phyloP scores from a whole-genome alignment of 2,329 filamentous ascomycete genomes.

The Colletotrichum tofieldiae region DNA sequence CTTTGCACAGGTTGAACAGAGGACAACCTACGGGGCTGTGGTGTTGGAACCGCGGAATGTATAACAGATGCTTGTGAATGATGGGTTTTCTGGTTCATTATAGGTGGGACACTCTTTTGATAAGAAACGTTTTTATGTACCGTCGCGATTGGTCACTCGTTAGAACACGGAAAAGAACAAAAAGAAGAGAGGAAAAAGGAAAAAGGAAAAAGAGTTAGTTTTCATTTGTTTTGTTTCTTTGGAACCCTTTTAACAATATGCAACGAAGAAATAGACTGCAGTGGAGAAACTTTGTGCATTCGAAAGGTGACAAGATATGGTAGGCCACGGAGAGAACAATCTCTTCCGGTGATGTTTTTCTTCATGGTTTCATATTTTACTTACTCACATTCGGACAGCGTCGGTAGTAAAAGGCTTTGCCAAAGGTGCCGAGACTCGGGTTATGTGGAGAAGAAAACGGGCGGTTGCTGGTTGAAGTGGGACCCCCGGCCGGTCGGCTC shows the following conservation, averaged over 20 bases:
- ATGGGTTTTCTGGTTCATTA: neutral
- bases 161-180: neutral
- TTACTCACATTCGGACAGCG: neutral
- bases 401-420: neutral
- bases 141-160: neutral
- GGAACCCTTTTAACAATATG: neutral
- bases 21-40: neutral
- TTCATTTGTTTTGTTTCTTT: too few species aligned
- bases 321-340: too few species aligned
- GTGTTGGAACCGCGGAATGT: neutral
- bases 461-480: neutral
- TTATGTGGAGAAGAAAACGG: neutral
- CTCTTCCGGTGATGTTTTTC: too few species aligned
- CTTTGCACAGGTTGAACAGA: neutral
- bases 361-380: too few species aligned
- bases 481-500: neutral
- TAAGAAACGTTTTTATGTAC: neutral
- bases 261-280: neutral
- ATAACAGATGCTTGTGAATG: conserved; percentile 9
- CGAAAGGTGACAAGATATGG: neutral
- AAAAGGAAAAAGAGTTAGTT: too few species aligned
- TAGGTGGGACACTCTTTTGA: conserved; percentile 10
- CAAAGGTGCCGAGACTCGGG: neutral
- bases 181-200: conserved; percentile 16
- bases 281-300: neutral